A percentile compares a stretch with the other conserved stretches of the same genome.
phyloP scores from a whole-genome alignment of 768 basidiomycete species.

The Paxillus ammoniavirescens region DNA sequence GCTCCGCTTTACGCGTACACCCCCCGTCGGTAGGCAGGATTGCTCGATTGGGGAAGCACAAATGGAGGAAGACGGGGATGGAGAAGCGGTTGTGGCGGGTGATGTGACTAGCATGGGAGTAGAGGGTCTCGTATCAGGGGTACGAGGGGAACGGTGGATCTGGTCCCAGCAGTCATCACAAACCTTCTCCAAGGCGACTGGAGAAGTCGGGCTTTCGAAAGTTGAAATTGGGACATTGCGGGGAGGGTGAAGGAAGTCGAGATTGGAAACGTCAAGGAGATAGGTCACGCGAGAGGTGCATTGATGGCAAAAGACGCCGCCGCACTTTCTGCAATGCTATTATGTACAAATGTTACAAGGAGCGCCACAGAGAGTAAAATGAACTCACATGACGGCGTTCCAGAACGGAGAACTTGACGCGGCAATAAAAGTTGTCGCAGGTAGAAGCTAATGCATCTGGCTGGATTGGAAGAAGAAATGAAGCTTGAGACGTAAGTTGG shows the following conservation, averaged over 20 bases:
- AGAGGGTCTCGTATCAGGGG: conserved; percentile 38
- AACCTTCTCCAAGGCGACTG: conserved; percentile 57
- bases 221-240: conserved; percentile 57
- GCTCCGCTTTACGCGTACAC: conserved; percentile 23
- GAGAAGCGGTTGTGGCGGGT: conserved; percentile 27
- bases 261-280: conserved; percentile 70
- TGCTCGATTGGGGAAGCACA: conserved; percentile 34
- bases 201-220: conserved; percentile 60
- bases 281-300: conserved; percentile 61
- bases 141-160: conserved; percentile 55
- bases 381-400: conserved; percentile 72
- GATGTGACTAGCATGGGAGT: conserved; percentile 38
- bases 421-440: conserved; percentile 78
- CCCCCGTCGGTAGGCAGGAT: conserved; percentile 17
- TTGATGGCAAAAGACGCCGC: conserved; percentile 67
- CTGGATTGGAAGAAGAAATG: conserved; percentile 34
- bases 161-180: conserved; percentile 79
- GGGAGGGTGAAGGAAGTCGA: conserved; percentile 71
- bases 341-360: conserved; percentile 15
- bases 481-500: not conserved
- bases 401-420: conserved; percentile 59
- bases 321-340: conserved; percentile 84
- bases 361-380: not conserved
- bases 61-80: conserved; percentile 34
- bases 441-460: conserved; percentile 57